Conservation (phyloP, 176 grass and related monocot species). For the Ensete ventricosum region DNA sequence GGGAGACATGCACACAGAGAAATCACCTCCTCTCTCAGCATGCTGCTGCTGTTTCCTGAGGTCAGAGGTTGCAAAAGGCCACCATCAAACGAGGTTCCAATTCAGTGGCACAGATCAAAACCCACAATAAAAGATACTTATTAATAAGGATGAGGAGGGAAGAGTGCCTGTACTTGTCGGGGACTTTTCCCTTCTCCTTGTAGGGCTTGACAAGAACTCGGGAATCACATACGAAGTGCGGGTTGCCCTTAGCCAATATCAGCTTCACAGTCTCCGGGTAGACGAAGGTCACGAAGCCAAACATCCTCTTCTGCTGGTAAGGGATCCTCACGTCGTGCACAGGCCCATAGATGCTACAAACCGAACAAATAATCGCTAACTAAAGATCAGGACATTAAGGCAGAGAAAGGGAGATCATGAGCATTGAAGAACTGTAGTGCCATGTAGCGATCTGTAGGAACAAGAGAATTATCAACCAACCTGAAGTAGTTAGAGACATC, state of each 20-base stretch:
- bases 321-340: constrained; percentile 97
- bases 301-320: constrained; percentile 98
- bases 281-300: constrained; percentile 95
- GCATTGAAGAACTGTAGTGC: not conserved
- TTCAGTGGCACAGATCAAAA: not conserved
- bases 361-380: not conserved
- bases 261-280: constrained; percentile 88
- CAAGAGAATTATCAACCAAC: constrained; percentile 16
- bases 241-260: constrained; percentile 86
- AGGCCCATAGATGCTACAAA: constrained; percentile 78
- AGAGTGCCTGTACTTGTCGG: constrained; percentile 67
- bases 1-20: not conserved
- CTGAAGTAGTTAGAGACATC: constrained; percentile 98
- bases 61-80: constrained; percentile 4
- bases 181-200: constrained; percentile 97
- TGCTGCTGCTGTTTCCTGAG: constrained; percentile 54
- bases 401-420: not conserved
- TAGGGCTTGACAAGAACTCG: constrained; percentile 87
- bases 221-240: constrained; percentile 84
- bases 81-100: not conserved
- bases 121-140: no score
- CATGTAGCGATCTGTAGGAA: not conserved
- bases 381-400: not conserved
- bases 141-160: not conserved
- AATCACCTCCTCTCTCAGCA: not conserved